These are phyloP conservation scores for Boletellus dicymbophilus DNA, from an alignment of 1,284 basidiomycete genomes.

Conservation along the genomic window DNA sequence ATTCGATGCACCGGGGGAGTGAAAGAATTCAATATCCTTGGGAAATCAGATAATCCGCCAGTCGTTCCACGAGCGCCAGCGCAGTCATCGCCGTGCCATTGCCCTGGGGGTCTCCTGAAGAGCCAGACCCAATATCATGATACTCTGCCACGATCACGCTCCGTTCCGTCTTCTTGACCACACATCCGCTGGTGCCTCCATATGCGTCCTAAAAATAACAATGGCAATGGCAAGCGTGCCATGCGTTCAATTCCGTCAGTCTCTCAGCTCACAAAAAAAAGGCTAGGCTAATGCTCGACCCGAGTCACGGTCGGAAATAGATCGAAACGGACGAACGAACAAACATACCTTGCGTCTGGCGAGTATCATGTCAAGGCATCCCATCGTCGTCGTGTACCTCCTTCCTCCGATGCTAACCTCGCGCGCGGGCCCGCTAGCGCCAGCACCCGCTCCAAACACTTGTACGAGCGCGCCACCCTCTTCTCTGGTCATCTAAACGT, in stretches of 20 bases:
- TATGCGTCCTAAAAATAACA: background rate
- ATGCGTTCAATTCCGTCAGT: too few species aligned
- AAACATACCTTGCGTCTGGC: slow-evolving; percentile 26
- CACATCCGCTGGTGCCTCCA: slow-evolving; percentile 55
- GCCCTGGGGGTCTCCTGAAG: slow-evolving; percentile 9
- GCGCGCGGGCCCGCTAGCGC: too few species aligned
- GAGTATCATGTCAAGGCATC: slow-evolving; percentile 29
- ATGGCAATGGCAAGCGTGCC: too few species aligned
- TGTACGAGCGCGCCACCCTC: slow-evolving; percentile 17
- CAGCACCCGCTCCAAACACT: too few species aligned
- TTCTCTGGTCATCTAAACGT: slow-evolving; percentile 20
- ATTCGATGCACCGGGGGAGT: too few species aligned
- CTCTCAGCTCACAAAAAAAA: background rate
- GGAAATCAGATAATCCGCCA: slow-evolving; percentile 82
- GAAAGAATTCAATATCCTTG: slow-evolving; percentile 26
- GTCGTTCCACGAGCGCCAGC: slow-evolving; percentile 69
- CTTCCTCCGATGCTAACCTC: slow-evolving; percentile 28
- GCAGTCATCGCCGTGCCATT: slow-evolving; percentile 69
- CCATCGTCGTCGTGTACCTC: slow-evolving; percentile 28
- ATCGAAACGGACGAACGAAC: too few species aligned
- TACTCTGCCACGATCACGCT: slow-evolving; percentile 88
- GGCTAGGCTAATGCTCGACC: too few species aligned
- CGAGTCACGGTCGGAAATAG: too few species aligned
- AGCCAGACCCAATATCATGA: too few species aligned
- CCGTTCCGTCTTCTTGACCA: slow-evolving; percentile 87